A percentile compares a stretch with the other conserved stretches of the same genome.
Conservation (phyloP, 352 stramenopile species). For the Thraustochytrium sp. region DNA sequence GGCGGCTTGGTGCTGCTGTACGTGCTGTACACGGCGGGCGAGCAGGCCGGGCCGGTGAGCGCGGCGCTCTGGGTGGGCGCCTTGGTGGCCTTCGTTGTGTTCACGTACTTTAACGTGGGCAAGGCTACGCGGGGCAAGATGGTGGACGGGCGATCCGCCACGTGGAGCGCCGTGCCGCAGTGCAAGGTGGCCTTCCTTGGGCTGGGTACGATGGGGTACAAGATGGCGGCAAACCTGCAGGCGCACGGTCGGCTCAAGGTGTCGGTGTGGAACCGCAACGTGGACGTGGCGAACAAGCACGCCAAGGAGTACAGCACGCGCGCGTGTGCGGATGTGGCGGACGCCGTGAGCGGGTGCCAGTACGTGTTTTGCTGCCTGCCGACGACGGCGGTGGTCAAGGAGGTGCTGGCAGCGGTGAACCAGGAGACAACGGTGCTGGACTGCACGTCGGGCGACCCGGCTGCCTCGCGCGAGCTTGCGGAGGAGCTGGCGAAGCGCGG, state of each 20-base stretch:
- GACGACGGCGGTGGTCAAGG: neutral
- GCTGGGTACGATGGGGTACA: neutral
- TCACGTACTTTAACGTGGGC: neutral
- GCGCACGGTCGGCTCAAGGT: neutral
- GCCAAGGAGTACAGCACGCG: neutral
- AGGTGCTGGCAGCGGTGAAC: neutral
- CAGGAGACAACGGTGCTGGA: neutral
- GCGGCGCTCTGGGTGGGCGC: neutral
- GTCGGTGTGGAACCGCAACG: slow-evolving; percentile 8
- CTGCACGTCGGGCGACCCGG: neutral
- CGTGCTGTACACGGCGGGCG: neutral
- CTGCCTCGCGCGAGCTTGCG: neutral
- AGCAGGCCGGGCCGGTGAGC: neutral
- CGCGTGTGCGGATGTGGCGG: neutral
- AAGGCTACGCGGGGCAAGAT: neutral
- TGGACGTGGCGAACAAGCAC: neutral
- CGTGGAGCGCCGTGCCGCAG: neutral
- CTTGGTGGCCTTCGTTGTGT: neutral
- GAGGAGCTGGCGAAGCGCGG: slow-evolving; percentile 3
- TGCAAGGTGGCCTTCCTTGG: slow-evolving; percentile 20
- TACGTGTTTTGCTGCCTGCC: slow-evolving; percentile 17
- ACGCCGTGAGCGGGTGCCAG: neutral
- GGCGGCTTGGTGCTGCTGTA: neutral
- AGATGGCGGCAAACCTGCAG: neutral
- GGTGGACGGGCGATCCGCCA: neutral